A percentile compares a stretch with the other conserved stretches of the same genome.
phyloP scores from a whole-genome alignment of 2,329 filamentous ascomycete genomes.

The Biscogniauxia sp. region DNA sequence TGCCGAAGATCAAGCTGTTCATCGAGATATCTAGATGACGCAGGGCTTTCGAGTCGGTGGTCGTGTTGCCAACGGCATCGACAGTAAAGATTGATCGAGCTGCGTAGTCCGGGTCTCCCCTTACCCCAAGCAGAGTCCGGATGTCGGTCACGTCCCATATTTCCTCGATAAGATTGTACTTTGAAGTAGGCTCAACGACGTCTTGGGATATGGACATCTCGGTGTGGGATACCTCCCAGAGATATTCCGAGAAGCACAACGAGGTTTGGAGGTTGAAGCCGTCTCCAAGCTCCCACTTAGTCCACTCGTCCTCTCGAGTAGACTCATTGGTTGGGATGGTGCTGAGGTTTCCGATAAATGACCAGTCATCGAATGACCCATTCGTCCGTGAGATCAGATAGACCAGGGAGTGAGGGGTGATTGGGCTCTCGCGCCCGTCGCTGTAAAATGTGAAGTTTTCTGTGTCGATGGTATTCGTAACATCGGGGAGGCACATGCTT shows the following conservation, averaged over 20 bases:
- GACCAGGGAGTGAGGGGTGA: constrained; percentile 14
- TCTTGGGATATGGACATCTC: constrained; percentile 17
- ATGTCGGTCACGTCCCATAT: constrained; percentile 13
- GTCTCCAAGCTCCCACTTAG: constrained; percentile 7
- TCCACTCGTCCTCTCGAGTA: constrained; percentile 9
- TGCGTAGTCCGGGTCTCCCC: not conserved
- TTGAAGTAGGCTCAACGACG: constrained; percentile 11
- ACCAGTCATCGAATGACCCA: constrained; percentile 12
- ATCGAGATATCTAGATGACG: constrained; percentile 16
- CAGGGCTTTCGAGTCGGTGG: constrained; percentile 18
- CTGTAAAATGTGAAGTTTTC: constrained; percentile 8
- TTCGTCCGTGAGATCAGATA: constrained; percentile 10
- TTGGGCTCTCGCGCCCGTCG: constrained; percentile 6
- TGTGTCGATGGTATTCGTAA: constrained; percentile 9
- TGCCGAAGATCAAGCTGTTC: constrained; percentile 7
- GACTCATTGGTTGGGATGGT: constrained; percentile 3
- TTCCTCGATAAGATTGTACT: constrained; percentile 11
- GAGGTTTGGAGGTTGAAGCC: constrained; percentile 7
- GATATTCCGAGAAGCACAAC: constrained; percentile 9
- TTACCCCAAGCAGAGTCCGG: constrained; percentile 15
- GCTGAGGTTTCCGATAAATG: constrained; percentile 6
- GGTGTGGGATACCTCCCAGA: constrained; percentile 20
- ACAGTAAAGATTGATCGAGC: constrained; percentile 16
- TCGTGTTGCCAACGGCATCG: constrained; percentile 10
- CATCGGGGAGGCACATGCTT: constrained; percentile 14